Evolutionary conservation across 129 eudicot genomes (phyloP).

Genomic region (Ambrosia artemisiifolia): DNA sequence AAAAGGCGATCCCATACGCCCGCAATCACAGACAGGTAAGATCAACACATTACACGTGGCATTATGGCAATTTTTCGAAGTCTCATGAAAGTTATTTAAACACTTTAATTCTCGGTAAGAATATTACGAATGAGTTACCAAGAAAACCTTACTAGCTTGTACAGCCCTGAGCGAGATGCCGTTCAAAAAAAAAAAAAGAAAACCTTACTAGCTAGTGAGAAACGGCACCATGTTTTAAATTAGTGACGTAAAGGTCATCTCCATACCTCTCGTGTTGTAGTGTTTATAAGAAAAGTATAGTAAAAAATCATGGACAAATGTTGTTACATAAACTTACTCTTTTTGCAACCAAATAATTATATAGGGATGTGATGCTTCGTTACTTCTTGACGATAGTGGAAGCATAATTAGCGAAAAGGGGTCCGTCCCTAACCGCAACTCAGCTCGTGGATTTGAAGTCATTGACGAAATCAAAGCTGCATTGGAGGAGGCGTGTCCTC

Average conservation of each 20-base stretch:
- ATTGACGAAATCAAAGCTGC: constrained; percentile 47
- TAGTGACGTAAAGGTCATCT: too few species aligned
- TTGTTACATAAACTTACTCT: constrained; percentile 11
- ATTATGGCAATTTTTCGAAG: too few species aligned
- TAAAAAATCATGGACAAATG: neutral
- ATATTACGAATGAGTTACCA: neutral
- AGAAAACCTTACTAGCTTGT: neutral
- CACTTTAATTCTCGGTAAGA: neutral
- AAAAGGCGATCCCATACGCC: too few species aligned
- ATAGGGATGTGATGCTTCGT: constrained; percentile 62
- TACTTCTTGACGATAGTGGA: constrained; percentile 41
- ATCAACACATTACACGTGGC: too few species aligned
- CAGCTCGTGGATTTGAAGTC: constrained; percentile 44
- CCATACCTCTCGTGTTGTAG: neutral
- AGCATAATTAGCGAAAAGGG: constrained; percentile 38
- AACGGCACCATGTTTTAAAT: neutral
- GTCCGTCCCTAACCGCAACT: constrained; percentile 46
- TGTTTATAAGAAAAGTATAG: neutral
- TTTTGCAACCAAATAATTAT: neutral
- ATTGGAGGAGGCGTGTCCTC: constrained; percentile 50
- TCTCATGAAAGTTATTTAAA: neutral
- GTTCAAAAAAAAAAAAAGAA: too few species aligned
- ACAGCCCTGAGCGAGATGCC: too few species aligned
- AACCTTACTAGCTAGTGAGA: neutral
- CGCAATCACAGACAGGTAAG: too few species aligned